Conservation (phyloP, 2,329 filamentous ascomycete species). For the Myriosclerotinia scirpicola region DNA sequence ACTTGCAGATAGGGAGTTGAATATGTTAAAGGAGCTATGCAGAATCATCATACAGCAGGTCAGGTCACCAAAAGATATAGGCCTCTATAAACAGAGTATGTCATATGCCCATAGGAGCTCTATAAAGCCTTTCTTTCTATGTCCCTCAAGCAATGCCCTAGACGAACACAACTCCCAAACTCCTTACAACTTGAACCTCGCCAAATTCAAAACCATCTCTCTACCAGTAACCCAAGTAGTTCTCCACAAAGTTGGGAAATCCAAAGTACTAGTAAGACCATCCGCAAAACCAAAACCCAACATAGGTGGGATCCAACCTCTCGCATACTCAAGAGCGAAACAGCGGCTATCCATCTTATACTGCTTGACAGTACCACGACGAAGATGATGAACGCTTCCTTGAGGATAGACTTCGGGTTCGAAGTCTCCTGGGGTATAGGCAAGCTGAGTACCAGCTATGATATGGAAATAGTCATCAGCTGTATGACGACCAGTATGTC, state of each 20-base stretch:
- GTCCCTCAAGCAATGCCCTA: not conserved
- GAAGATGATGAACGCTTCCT: constrained; percentile 71
- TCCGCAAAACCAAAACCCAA: constrained; percentile 87
- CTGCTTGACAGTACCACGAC: constrained; percentile 72
- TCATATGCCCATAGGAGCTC: not conserved
- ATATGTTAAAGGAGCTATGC: not conserved
- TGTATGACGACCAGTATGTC: constrained; percentile 84
- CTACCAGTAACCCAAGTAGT: constrained; percentile 72
- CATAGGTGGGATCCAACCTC: constrained; percentile 93
- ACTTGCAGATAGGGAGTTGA: not conserved
- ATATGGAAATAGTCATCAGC: constrained; percentile 96
- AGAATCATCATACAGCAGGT: not conserved
- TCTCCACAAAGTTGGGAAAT: constrained; percentile 80
- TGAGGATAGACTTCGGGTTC: constrained; percentile 67
- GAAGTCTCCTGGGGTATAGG: constrained; percentile 69
- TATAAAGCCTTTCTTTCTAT: constrained; percentile 6
- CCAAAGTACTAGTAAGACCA: constrained; percentile 74
- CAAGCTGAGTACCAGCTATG: constrained; percentile 72
- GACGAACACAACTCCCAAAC: not conserved
- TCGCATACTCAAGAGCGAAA: constrained; percentile 81
- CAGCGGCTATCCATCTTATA: constrained; percentile 76
- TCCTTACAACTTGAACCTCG: constrained; percentile 42
- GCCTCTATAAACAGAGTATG: constrained; percentile 18
- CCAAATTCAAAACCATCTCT: constrained; percentile 74
- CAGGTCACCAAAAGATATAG: constrained; percentile 4